Evolutionary conservation across 2,329 filamentous ascomycete genomes (phyloP).

Genomic region (Cladophialophora carrionii): DNA sequence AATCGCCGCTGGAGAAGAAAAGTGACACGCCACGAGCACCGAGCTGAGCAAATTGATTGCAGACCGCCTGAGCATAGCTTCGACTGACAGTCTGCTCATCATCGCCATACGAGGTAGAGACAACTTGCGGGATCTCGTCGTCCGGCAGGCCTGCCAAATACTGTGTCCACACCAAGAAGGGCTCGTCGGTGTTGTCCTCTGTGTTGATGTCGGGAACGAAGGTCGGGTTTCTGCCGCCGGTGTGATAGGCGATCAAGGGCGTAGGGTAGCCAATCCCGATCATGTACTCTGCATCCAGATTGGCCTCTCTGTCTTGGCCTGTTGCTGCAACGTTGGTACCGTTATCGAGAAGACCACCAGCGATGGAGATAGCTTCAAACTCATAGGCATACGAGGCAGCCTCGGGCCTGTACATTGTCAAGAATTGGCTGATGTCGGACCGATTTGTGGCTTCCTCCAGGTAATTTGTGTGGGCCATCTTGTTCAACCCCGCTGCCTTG

Average conservation of each 20-base stretch:
- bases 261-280: constrained; percentile 38
- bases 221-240: constrained; percentile 50
- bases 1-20: constrained; percentile 67
- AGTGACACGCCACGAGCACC: constrained; percentile 69
- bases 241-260: constrained; percentile 59
- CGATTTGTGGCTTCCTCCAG: constrained; percentile 54
- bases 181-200: constrained; percentile 29
- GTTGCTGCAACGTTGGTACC: constrained; percentile 30
- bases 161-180: constrained; percentile 30
- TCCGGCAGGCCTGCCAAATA: constrained; percentile 41
- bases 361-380: constrained; percentile 42
- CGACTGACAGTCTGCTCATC: constrained; percentile 66
- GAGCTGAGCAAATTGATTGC: constrained; percentile 66
- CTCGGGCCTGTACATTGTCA: constrained; percentile 45
- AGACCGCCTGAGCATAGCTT: constrained; percentile 63
- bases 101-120: constrained; percentile 69
- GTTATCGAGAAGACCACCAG: constrained; percentile 39
- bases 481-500: constrained; percentile 48
- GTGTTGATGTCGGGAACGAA: constrained; percentile 29
- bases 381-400: constrained; percentile 45
- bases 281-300: constrained; percentile 36
- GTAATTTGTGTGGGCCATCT: constrained; percentile 53
- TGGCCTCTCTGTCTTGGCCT: constrained; percentile 27
- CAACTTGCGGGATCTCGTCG: constrained; percentile 59
- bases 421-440: constrained; percentile 46